Evolutionary conservation across 768 basidiomycete genomes (phyloP).

Genomic region (Trichaptum fuscoviolaceum): DNA sequence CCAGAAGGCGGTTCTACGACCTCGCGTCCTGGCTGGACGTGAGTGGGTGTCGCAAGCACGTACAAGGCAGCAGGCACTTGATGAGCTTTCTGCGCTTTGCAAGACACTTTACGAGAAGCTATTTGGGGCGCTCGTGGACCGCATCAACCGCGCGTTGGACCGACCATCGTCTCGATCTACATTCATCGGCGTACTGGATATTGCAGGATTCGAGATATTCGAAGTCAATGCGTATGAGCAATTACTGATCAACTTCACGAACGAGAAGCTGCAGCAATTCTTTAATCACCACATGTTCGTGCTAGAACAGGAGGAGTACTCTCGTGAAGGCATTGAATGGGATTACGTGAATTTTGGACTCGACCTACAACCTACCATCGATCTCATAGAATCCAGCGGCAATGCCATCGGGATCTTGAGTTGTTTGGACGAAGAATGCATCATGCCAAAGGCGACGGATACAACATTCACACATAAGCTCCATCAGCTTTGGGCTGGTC

Average conservation of each 20-base stretch:
- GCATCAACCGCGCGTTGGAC: slow-evolving; percentile 92
- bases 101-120: slow-evolving; percentile 98
- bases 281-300: slow-evolving; percentile 99
- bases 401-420: slow-evolving; percentile 83
- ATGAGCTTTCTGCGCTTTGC: slow-evolving; percentile 86
- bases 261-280: slow-evolving; percentile 97
- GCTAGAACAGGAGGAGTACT: slow-evolving; percentile 97
- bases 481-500: slow-evolving; percentile 64
- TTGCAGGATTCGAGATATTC: slow-evolving; percentile 98
- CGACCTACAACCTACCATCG: slow-evolving; percentile 96
- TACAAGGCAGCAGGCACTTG: slow-evolving; percentile 85
- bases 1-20: slow-evolving; percentile 80
- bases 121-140: slow-evolving; percentile 89
- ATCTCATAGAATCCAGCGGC: slow-evolving; percentile 84
- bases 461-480: slow-evolving; percentile 92
- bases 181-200: slow-evolving; percentile 98
- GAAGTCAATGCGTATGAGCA: slow-evolving; percentile 95
- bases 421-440: slow-evolving; percentile 95
- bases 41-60: slow-evolving; percentile 97
- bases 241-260: slow-evolving; percentile 96
- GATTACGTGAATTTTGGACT: slow-evolving; percentile 97
- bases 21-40: slow-evolving; percentile 87
- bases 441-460: slow-evolving; percentile 99
- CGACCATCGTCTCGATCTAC: slow-evolving; percentile 87
- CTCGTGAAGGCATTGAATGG: slow-evolving; percentile 95